Evolutionary conservation across 2,329 filamentous ascomycete genomes (phyloP), one percentile per base, ranked within the genome.

Genomic region (Aureobasidium sp.): DNA sequence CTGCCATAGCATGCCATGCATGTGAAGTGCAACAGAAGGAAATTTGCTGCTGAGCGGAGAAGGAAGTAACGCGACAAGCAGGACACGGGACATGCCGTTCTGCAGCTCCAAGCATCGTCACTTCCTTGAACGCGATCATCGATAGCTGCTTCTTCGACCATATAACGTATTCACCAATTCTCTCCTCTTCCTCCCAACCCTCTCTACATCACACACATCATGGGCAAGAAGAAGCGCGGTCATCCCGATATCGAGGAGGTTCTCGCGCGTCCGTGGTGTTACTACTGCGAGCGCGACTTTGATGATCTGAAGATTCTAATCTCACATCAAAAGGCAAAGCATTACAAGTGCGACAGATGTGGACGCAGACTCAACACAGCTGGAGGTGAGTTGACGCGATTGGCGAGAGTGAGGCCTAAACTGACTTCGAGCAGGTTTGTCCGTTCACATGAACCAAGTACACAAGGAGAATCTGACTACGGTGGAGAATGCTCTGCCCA

Each of bases 261-360:
- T 68, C 84, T 99, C 65, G 79, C 81, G 67, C 88, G 92, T 62
- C 89, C 93, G 54, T 97, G 92, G 92, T 99, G 94, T 79, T 99
- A 96, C 78, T 99, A 99, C 80, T 99, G 94, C 87, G 94, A 99
- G 77, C 89, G 93, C 78, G 93, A 97, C 77, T 99, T 97, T 73
- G 92, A 97, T 75, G 94, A 99, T 74, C 76, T 96, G 50, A 97
- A 96, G 80, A 91, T 97, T 68, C 85, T 99, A 66, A 95, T 96
- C 68, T 92, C 90, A 62, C 94, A 99, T 75, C 94, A 97, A 72
- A 97, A 97, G 74, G 92, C 93, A n/a, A 97, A 97, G 77, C 94
- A 99, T 76, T 97, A 96, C 82, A 97, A 96, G 76, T 99, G 94
- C 77, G 90, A 96, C 69, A 81, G 88, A 78, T 99, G 94, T 74